A percentile compares a stretch with the other conserved stretches of the same genome.
These are phyloP conservation scores for Colletotrichum musae DNA, from an alignment of 2,329 filamentous ascomycete genomes.

Conservation along the genomic window DNA sequence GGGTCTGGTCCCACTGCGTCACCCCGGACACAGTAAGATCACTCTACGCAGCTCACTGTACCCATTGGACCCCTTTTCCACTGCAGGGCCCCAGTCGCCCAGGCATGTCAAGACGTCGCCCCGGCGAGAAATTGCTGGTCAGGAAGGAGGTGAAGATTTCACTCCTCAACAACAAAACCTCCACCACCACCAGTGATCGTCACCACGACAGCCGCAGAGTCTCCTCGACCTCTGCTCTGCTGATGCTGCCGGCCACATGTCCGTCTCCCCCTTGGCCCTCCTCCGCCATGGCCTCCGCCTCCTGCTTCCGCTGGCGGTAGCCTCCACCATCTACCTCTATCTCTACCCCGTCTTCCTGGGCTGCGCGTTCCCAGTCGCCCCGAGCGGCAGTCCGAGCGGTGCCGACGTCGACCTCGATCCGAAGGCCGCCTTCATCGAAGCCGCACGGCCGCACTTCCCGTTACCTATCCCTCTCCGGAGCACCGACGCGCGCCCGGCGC, in stretches of 20 bases:
- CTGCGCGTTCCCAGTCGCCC: constrained; percentile 82
- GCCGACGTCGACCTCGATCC: constrained; percentile 32
- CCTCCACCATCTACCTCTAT: constrained; percentile 85
- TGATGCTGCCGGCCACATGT: constrained; percentile 60
- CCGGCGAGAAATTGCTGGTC: constrained; percentile 5
- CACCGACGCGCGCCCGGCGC: constrained; percentile 63
- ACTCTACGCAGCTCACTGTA: constrained; percentile 10
- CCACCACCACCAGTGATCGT: constrained; percentile 8
- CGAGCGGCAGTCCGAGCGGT: constrained; percentile 38
- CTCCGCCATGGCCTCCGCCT: constrained; percentile 71
- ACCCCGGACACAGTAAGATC: constrained; percentile 23
- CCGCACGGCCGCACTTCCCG: constrained; percentile 50
- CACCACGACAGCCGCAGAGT: constrained; percentile 34
- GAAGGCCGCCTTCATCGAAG: constrained; percentile 54
- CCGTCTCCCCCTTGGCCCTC: constrained; percentile 64
- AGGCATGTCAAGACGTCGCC: constrained; percentile 10
- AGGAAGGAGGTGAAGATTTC: constrained; percentile 2
- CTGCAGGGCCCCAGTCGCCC: neutral
- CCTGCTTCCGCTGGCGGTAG: constrained; percentile 76
- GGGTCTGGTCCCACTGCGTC: neutral
- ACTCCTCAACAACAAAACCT: constrained; percentile 7
- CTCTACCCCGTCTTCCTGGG: constrained; percentile 85
- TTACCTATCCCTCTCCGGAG: constrained; percentile 43
- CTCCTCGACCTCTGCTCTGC: constrained; percentile 32
- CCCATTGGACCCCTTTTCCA: constrained; percentile 38